Evolutionary conservation across 306 rosid species (phyloP).

Genomic region (Echinosophora koreensis): DNA sequence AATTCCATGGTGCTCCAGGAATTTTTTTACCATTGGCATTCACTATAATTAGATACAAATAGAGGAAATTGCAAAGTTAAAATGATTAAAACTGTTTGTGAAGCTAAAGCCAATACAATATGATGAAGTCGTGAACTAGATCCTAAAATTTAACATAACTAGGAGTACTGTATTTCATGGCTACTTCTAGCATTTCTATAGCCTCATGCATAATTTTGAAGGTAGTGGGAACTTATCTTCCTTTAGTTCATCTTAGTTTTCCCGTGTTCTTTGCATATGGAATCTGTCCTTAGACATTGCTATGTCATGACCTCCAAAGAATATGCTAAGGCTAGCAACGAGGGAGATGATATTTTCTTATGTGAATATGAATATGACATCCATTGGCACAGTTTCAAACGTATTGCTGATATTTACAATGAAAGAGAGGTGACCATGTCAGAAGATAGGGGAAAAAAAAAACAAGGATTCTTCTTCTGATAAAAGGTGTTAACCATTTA

Average conservation of each 20-base stretch:
- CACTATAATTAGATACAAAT: neutral
- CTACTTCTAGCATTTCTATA: neutral
- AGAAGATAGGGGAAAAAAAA: constrained; percentile 19
- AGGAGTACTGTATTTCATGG: constrained; percentile 14
- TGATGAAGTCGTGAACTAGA: neutral
- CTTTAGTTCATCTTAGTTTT: constrained; percentile 32
- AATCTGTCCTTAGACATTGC: constrained; percentile 83
- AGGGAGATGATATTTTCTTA: constrained; percentile 87
- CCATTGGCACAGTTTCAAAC: constrained; percentile 91
- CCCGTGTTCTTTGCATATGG: constrained; percentile 68
- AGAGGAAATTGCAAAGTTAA: neutral
- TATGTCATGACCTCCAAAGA: constrained; percentile 76
- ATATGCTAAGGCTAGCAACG: constrained; percentile 70
- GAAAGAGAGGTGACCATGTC: constrained; percentile 61
- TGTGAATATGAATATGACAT: constrained; percentile 94
- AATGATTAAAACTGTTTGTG: constrained; percentile 26
- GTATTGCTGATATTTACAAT: constrained; percentile 76
- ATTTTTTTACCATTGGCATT: constrained; percentile 2
- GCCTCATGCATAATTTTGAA: neutral
- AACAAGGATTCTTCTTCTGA: constrained; percentile 27
- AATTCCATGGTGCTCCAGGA: constrained; percentile 1
- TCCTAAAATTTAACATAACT: constrained; percentile 23
- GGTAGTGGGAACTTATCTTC: constrained; percentile 2
- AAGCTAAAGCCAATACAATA: neutral
- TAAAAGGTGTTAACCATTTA: constrained; percentile 29